Percentiles rank a stretch among this genome's conserved stretches.
phyloP scores from a whole-genome alignment of 805 yeast genomes.

The Hanseniaspora jakobsenii region DNA sequence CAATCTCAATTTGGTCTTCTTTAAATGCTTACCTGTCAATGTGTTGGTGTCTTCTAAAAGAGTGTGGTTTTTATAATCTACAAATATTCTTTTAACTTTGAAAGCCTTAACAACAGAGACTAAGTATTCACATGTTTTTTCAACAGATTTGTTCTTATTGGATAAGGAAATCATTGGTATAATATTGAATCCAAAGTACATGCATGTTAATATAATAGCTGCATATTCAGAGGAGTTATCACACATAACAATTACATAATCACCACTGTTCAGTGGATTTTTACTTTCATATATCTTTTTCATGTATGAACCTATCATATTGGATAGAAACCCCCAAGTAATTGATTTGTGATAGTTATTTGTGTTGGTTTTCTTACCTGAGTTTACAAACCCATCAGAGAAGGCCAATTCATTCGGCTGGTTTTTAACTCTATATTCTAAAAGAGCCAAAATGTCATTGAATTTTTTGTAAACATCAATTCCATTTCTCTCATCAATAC shows the following conservation, averaged over 20 bases:
- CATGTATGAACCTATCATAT: constrained; percentile 62
- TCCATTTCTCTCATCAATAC: constrained; percentile 65
- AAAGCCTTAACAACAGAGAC: constrained; percentile 56
- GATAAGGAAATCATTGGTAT: constrained; percentile 69
- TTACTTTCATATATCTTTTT: constrained; percentile 56
- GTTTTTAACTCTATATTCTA: constrained; percentile 64
- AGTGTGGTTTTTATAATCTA: constrained; percentile 36
- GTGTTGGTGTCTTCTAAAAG: constrained; percentile 22
- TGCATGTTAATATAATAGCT: constrained; percentile 75
- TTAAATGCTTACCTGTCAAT: constrained; percentile 20
- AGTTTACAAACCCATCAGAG: constrained; percentile 30
- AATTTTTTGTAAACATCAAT: constrained; percentile 59
- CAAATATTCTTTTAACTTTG: constrained; percentile 58
- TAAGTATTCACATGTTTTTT: constrained; percentile 63
- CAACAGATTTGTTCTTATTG: constrained; percentile 38
- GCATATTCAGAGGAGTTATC: constrained; percentile 78
- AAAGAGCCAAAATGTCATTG: constrained; percentile 53
- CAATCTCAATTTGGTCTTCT: constrained; percentile 20
- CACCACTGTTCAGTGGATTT: constrained; percentile 52
- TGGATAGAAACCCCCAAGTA: constrained; percentile 77
- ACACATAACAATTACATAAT: constrained; percentile 66
- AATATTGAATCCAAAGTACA: constrained; percentile 52
- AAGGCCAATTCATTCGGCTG: constrained; percentile 76
- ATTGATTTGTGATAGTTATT: constrained; percentile 40
- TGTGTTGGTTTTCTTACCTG: constrained; percentile 25